phyloP scores from a whole-genome alignment of 2,329 filamentous ascomycete species.

The Xylariaceae sp. region DNA sequence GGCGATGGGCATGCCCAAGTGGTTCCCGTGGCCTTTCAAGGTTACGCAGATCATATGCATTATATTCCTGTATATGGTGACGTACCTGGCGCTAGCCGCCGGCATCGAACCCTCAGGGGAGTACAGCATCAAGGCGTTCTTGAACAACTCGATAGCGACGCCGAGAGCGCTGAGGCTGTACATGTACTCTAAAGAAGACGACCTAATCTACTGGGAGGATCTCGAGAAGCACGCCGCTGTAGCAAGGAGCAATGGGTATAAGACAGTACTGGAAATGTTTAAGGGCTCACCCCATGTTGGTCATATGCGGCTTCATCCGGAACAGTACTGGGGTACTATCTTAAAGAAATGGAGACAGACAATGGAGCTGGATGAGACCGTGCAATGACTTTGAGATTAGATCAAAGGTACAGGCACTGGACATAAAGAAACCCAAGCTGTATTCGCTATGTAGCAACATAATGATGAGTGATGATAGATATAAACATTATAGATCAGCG shows the following conservation, averaged over 20 bases:
- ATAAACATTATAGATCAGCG: too few relatives aligned
- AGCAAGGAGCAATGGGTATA: slow-evolving; percentile 55
- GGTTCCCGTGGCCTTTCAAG: slow-evolving; percentile 56
- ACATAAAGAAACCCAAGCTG: too few relatives aligned
- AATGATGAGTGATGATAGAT: too few relatives aligned
- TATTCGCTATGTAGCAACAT: too few relatives aligned
- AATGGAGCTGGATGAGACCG: slow-evolving; percentile 24
- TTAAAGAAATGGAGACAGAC: slow-evolving; percentile 36
- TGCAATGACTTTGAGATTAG: neutral
- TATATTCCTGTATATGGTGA: slow-evolving; percentile 47
- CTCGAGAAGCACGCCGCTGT: slow-evolving; percentile 60
- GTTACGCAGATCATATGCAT: slow-evolving; percentile 56
- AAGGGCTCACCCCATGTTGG: slow-evolving; percentile 65
- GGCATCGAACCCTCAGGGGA: slow-evolving; percentile 50
- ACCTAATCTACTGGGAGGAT: slow-evolving; percentile 61
- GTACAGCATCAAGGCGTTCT: slow-evolving; percentile 47
- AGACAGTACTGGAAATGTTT: slow-evolving; percentile 58
- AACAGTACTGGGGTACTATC: slow-evolving; percentile 62
- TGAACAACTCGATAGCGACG: slow-evolving; percentile 44
- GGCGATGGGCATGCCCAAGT: slow-evolving; percentile 54
- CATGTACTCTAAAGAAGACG: slow-evolving; percentile 63
- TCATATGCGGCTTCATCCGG: slow-evolving; percentile 62
- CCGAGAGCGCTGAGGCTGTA: slow-evolving; percentile 55
- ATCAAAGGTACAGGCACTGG: too few relatives aligned
- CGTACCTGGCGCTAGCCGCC: slow-evolving; percentile 42